Percentiles rank a stretch among this genome's conserved stretches.
phyloP scores from a whole-genome alignment of 805 yeast species.

The Kazachstania martiniae region DNA sequence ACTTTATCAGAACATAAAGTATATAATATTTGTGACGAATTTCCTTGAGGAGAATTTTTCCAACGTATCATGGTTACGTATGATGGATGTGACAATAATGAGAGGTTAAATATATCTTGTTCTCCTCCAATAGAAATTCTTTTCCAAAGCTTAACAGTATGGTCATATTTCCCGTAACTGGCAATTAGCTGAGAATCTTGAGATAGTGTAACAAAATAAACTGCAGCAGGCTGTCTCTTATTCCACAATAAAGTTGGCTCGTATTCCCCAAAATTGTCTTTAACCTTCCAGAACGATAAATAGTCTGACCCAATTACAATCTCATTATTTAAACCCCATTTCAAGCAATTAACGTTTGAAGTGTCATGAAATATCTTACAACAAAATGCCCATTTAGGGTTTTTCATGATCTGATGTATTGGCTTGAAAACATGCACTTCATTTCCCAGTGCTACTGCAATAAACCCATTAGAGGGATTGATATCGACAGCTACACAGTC shows the following conservation, averaged over 20 bases:
- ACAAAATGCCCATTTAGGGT: slow-evolving; percentile 37
- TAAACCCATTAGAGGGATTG: slow-evolving; percentile 46
- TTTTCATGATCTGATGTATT: slow-evolving; percentile 33
- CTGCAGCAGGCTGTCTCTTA: slow-evolving; percentile 49
- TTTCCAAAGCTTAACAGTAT: slow-evolving; percentile 67
- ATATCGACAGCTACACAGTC: slow-evolving; percentile 63
- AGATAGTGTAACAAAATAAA: slow-evolving; percentile 46
- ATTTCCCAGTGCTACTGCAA: slow-evolving; percentile 42
- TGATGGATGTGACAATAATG: slow-evolving; percentile 55
- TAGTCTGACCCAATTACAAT: slow-evolving; percentile 48
- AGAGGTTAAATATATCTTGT: slow-evolving; percentile 54
- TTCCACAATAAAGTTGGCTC: slow-evolving; percentile 28
- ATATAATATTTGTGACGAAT: slow-evolving; percentile 42
- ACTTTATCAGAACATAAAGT: slow-evolving; percentile 50
- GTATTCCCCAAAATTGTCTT: slow-evolving; percentile 35
- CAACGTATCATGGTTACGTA: slow-evolving; percentile 49
- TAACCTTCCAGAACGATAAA: slow-evolving; percentile 43
- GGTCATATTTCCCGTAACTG: slow-evolving; percentile 51
- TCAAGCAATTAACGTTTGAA: slow-evolving; percentile 32
- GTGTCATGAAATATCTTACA: slow-evolving; percentile 24
- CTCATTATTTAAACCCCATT: slow-evolving; percentile 50
- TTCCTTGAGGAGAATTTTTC: slow-evolving; percentile 33
- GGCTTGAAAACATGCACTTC: slow-evolving; percentile 46
- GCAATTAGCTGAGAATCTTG: slow-evolving; percentile 62
- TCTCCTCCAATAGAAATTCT: slow-evolving; percentile 58